Conservation (phyloP, 306 rosid species). For the Trifolium dubium region DNA sequence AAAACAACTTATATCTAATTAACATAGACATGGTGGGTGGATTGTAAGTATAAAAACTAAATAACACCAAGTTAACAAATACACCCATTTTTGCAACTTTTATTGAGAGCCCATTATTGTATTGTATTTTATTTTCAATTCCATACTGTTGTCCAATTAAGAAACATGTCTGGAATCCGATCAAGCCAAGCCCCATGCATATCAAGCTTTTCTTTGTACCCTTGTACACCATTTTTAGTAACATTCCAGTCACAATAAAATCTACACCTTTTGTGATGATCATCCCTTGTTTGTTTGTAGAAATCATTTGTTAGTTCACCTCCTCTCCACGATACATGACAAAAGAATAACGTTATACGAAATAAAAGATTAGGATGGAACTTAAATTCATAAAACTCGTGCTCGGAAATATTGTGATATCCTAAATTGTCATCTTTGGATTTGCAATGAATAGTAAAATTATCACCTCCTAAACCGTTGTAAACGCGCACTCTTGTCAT, state of each 20-base stretch:
- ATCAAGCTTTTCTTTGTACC: background rate
- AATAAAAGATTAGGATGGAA: background rate
- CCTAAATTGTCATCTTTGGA: conserved; percentile 20
- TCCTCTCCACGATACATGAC: background rate
- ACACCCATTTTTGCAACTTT: no score
- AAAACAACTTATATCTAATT: no score
- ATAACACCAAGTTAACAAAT: no score
- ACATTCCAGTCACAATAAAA: conserved; percentile 7
- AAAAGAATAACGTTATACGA: conserved; percentile 23
- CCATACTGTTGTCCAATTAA: background rate
- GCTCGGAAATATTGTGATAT: background rate
- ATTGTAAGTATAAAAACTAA: no score
- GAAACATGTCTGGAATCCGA: background rate
- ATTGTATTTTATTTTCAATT: background rate
- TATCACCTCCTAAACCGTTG: background rate
- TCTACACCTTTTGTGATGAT: background rate
- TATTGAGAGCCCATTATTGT: background rate
- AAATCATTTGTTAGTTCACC: conserved; percentile 9
- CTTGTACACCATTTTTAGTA: conserved; percentile 21
- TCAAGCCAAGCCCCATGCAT: background rate
- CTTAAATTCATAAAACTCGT: background rate
- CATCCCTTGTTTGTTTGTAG: background rate
- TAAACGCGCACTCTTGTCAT: background rate
- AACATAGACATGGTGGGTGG: no score
- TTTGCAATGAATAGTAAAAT: conserved; percentile 20